Conservation (phyloP, 1,139 yeast genomes). For the Kodamaea plutei region DNA sequence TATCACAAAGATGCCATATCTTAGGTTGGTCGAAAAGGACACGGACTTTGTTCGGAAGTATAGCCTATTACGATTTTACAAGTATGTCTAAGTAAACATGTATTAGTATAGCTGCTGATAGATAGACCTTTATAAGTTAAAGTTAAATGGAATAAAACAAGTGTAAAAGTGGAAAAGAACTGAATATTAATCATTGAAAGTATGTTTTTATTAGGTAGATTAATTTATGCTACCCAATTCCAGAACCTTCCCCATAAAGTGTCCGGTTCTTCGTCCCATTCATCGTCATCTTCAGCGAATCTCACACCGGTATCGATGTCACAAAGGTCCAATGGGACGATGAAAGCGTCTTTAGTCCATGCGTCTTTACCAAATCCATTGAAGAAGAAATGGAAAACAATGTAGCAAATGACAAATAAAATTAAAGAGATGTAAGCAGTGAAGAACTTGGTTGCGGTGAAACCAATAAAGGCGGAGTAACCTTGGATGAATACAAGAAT, state of each 20-base stretch:
- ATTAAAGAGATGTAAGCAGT: conserved; percentile 65
- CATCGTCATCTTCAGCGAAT: conserved; percentile 47
- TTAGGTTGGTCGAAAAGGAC: too few relatives aligned
- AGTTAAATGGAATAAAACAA: too few relatives aligned
- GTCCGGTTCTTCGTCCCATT: conserved; percentile 42
- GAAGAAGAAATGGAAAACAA: conserved; percentile 48
- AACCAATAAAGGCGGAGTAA: conserved; percentile 54
- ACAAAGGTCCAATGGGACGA: conserved; percentile 49
- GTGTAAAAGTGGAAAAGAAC: too few relatives aligned
- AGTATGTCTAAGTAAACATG: too few relatives aligned
- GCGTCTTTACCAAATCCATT: conserved; percentile 35
- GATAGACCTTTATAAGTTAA: too few relatives aligned
- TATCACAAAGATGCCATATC: too few relatives aligned
- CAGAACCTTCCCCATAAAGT: conserved; percentile 55
- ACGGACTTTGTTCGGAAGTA: too few relatives aligned
- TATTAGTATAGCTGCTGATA: too few relatives aligned
- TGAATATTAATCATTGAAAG: too few relatives aligned
- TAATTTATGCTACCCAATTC: conserved; percentile 20
- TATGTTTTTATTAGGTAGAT: too few relatives aligned
- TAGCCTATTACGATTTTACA: too few relatives aligned
- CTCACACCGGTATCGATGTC: conserved; percentile 62
- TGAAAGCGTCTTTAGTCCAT: conserved; percentile 28
- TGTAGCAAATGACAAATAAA: conserved; percentile 50
- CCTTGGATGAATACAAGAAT: conserved; percentile 69
- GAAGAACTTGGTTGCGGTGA: conserved; percentile 54